Evolutionary conservation across 345 rosid species (phyloP).

Genomic region (Conringia planisiliqua): DNA sequence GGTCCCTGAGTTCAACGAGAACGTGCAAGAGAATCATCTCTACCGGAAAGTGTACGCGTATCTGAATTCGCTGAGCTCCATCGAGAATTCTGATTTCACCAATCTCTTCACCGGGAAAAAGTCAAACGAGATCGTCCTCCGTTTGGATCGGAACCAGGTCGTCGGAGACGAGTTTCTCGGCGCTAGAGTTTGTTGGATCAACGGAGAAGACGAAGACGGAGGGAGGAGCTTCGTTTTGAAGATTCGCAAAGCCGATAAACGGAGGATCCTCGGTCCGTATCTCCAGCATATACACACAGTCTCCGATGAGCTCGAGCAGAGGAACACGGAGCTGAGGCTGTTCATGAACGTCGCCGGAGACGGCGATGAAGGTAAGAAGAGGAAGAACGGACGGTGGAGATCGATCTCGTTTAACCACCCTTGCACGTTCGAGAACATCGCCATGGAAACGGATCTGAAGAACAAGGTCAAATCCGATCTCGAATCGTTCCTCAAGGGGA

Average conservation of each 20-base stretch:
- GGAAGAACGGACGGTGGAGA: slow-evolving; percentile 61
- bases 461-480: slow-evolving; percentile 66
- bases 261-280: slow-evolving; percentile 75
- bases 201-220: slow-evolving; percentile 31
- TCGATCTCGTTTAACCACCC: slow-evolving; percentile 73
- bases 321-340: slow-evolving; percentile 51
- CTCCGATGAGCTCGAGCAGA: slow-evolving; percentile 67
- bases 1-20: slow-evolving; percentile 66
- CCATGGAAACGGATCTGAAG: slow-evolving; percentile 73
- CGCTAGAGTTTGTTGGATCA: slow-evolving; percentile 71
- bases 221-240: slow-evolving; percentile 48
- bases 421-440: slow-evolving; percentile 73
- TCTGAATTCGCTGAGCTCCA: slow-evolving; percentile 58
- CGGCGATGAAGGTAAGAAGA: neutral
- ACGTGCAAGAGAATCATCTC: slow-evolving; percentile 61
- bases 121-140: slow-evolving; percentile 59
- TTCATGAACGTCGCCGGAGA: slow-evolving; percentile 45
- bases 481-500: slow-evolving; percentile 57
- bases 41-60: slow-evolving; percentile 47
- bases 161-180: slow-evolving; percentile 74
- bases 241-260: slow-evolving; percentile 72
- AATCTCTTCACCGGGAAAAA: slow-evolving; percentile 74
- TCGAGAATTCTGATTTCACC: slow-evolving; percentile 78
- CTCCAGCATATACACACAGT: slow-evolving; percentile 84
- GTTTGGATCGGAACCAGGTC: slow-evolving; percentile 58